These are phyloP conservation scores for Ophiostoma perfectum DNA, from an alignment of 2,329 filamentous ascomycete genomes.

Conservation along the genomic window DNA sequence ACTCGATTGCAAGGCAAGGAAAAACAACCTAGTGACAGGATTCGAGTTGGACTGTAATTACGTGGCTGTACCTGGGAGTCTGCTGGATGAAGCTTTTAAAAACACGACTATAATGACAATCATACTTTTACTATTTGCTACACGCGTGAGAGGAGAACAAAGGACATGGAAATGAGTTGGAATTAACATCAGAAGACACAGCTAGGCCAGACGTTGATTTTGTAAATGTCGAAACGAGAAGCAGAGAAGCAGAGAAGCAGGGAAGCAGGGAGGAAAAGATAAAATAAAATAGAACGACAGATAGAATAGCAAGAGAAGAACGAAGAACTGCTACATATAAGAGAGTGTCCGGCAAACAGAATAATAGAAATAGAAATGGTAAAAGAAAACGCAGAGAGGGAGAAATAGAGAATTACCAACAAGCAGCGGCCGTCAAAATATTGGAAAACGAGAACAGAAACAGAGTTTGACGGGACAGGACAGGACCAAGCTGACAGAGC, in stretches of 20 bases:
- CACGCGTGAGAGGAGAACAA: background rate
- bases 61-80: background rate
- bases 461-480: background rate
- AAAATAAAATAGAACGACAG: slow-evolving; percentile 12
- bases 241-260: slow-evolving; percentile 32
- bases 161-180: background rate
- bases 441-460: background rate
- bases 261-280: slow-evolving; percentile 35
- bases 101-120: too few species aligned
- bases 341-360: slow-evolving; percentile 8
- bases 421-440: background rate
- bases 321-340: slow-evolving; percentile 13
- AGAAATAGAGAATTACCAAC: background rate
- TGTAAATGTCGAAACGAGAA: background rate
- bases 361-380: background rate
- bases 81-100: too few species aligned
- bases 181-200: slow-evolving; percentile 4
- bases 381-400: slow-evolving; percentile 1
- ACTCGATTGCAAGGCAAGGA: background rate
- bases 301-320: background rate
- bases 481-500: too few species aligned
- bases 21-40: background rate
- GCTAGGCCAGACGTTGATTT: slow-evolving; percentile 10
- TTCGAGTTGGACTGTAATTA: background rate
- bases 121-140: background rate